phyloP scores from a whole-genome alignment of 257 asterid genomes.

The Penstemon davidsonii region DNA sequence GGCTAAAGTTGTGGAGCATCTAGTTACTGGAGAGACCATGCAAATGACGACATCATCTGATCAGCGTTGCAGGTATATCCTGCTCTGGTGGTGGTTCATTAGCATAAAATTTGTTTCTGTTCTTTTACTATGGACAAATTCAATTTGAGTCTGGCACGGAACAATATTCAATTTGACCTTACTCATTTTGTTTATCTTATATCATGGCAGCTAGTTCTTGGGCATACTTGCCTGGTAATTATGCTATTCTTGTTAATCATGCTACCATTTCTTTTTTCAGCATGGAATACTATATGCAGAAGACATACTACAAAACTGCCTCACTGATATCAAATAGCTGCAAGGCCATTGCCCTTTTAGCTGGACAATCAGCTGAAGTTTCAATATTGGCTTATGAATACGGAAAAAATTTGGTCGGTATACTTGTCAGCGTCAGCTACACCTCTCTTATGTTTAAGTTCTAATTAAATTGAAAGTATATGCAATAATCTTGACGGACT shows the following conservation, averaged over 20 bases:
- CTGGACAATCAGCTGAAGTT: constrained; percentile 91
- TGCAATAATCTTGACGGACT: too few relatives aligned
- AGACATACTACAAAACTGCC: constrained; percentile 95
- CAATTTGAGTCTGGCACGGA: too few relatives aligned
- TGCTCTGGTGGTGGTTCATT: too few relatives aligned
- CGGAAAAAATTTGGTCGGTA: constrained; percentile 87
- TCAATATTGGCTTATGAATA: constrained; percentile 86
- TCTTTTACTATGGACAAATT: too few relatives aligned
- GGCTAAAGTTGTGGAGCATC: constrained; percentile 92
- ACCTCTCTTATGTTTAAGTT: neutral
- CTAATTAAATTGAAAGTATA: neutral
- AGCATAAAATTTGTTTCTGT: too few relatives aligned
- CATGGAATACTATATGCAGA: constrained; percentile 98
- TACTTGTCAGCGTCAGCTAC: neutral
- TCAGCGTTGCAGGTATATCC: constrained; percentile 79
- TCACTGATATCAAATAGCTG: constrained; percentile 95
- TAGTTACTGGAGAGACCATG: constrained; percentile 98
- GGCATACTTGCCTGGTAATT: neutral
- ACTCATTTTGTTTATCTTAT: neutral
- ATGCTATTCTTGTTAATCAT: constrained; percentile 5
- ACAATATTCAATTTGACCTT: too few relatives aligned
- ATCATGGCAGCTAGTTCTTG: neutral
- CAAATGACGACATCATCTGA: constrained; percentile 87
- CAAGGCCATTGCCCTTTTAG: constrained; percentile 87
- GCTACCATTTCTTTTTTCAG: constrained; percentile 46